Conservation (phyloP, 2,329 filamentous ascomycete species). For the Mollisiaceae sp. region DNA sequence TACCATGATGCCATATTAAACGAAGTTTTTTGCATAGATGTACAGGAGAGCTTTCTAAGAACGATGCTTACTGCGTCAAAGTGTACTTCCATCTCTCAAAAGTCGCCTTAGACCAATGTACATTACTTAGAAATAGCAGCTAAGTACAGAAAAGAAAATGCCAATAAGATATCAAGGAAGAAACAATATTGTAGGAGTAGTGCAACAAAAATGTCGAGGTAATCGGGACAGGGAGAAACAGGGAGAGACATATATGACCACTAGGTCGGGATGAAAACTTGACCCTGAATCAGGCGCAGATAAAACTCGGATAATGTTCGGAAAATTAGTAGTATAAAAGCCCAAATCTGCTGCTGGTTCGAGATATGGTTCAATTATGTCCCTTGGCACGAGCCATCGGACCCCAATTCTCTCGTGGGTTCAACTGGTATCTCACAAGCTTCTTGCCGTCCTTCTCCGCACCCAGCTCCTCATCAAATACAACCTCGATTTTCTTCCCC, state of each 20-base stretch:
- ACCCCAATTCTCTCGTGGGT: slow-evolving; percentile 93
- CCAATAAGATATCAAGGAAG: no score
- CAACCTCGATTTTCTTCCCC: slow-evolving; percentile 49
- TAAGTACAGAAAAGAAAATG: no score
- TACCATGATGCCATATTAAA: no score
- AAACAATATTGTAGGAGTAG: no score
- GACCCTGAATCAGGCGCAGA: not conserved
- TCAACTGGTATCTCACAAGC: slow-evolving; percentile 85
- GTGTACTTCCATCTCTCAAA: no score
- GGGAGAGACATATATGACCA: not conserved
- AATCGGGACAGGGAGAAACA: not conserved
- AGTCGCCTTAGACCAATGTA: no score
- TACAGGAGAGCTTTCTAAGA: no score
- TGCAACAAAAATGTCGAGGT: no score
- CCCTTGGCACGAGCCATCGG: slow-evolving; percentile 54
- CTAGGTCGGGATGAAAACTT: not conserved
- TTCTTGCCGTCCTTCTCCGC: slow-evolving; percentile 69
- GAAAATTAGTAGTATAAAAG: not conserved
- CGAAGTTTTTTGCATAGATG: no score
- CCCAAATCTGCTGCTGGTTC: not conserved
- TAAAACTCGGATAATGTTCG: not conserved
- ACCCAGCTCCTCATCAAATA: slow-evolving; percentile 83
- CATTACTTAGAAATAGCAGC: no score
- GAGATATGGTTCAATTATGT: not conserved
- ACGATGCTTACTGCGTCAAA: no score